Evolutionary conservation across 2,329 filamentous ascomycete genomes (phyloP).

Genomic region (Lecanicillium sp.): DNA sequence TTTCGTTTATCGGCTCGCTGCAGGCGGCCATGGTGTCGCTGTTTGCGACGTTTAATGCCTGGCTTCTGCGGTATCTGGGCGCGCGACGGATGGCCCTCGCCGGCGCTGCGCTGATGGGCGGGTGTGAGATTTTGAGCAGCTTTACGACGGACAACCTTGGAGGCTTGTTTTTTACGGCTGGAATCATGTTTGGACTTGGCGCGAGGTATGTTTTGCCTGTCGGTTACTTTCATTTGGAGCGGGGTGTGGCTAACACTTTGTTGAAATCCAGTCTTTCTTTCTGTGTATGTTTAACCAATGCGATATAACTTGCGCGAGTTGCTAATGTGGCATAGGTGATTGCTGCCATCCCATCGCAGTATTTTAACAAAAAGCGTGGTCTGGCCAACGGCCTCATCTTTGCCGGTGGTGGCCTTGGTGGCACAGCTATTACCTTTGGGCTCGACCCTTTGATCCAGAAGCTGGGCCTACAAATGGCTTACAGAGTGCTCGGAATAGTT

Average conservation of each 20-base stretch:
- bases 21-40: conserved; percentile 41
- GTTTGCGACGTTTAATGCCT: conserved; percentile 43
- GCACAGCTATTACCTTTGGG: conserved; percentile 41
- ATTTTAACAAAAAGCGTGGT: conserved; percentile 45
- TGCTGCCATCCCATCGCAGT: conserved; percentile 43
- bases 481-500: conserved; percentile 43
- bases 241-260: background rate
- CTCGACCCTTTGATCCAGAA: conserved; percentile 38
- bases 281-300: conserved; percentile 21
- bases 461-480: conserved; percentile 42
- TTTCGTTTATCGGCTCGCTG: conserved; percentile 52
- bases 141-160: conserved; percentile 26
- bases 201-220: conserved; percentile 16
- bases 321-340: conserved; percentile 28
- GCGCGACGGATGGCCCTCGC: conserved; percentile 35
- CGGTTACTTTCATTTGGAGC: background rate
- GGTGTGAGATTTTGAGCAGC: conserved; percentile 37
- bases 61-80: conserved; percentile 42
- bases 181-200: conserved; percentile 23
- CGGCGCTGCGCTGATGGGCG: conserved; percentile 42
- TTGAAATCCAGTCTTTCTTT: conserved; percentile 24
- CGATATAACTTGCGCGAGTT: conserved; percentile 17
- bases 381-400: conserved; percentile 49
- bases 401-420: conserved; percentile 48
- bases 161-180: conserved; percentile 26